Conservation (phyloP, 2,329 filamentous ascomycete species). For the Teratosphaeria gauchensis region DNA sequence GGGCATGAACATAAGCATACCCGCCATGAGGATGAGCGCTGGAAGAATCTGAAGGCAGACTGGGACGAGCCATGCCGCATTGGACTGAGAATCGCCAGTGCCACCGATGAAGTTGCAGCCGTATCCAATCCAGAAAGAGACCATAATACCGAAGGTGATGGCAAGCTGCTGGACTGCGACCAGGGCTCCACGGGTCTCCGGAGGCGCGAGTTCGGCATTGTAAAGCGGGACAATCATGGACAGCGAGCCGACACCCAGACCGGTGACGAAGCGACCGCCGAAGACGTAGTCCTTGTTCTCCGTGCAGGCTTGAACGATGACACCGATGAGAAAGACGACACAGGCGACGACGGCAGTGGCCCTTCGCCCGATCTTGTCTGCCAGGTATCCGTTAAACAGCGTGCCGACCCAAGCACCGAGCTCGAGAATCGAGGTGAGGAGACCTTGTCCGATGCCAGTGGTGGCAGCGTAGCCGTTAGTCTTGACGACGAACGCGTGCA, state of each 20-base stretch:
- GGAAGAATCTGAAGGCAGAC: slow-evolving; percentile 58
- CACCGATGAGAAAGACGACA: slow-evolving; percentile 59
- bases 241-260: slow-evolving; percentile 58
- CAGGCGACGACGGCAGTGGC: slow-evolving; percentile 59
- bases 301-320: slow-evolving; percentile 35
- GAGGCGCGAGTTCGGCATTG: slow-evolving; percentile 40
- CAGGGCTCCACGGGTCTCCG: slow-evolving; percentile 57
- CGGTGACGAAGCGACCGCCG: slow-evolving; percentile 61
- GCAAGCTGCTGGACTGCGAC: slow-evolving; percentile 57
- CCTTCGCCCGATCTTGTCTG: slow-evolving; percentile 59
- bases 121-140: slow-evolving; percentile 39
- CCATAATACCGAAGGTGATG: slow-evolving; percentile 47
- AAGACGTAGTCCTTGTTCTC: slow-evolving; percentile 42
- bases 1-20: slow-evolving; percentile 69
- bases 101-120: slow-evolving; percentile 42
- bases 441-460: slow-evolving; percentile 11
- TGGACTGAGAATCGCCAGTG: slow-evolving; percentile 46
- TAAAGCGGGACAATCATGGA: slow-evolving; percentile 50
- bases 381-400: slow-evolving; percentile 60
- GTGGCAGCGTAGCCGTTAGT: slow-evolving; percentile 11
- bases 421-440: slow-evolving; percentile 14
- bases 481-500: slow-evolving; percentile 12
- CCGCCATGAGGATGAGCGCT: slow-evolving; percentile 54
- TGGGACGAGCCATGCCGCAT: slow-evolving; percentile 66
- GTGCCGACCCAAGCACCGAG: slow-evolving; percentile 54